Evolutionary conservation across 2,329 filamentous ascomycete genomes (phyloP), one percentile per base, ranked within the genome.

Genomic region (Elsinoe perseae): DNA sequence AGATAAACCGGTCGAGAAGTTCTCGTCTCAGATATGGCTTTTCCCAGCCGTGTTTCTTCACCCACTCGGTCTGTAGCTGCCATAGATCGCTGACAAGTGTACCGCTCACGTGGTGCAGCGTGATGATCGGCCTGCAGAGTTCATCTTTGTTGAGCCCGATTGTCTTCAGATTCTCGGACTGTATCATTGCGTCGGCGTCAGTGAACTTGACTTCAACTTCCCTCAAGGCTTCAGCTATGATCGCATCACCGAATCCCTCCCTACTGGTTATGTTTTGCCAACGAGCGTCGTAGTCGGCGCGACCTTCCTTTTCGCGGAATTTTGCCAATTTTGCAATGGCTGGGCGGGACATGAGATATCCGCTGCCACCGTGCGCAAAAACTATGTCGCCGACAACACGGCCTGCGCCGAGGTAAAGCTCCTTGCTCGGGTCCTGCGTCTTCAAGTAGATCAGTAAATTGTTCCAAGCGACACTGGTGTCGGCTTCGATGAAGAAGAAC

Each of bases 401-500:
- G 57, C 66, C 65, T 5, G 77, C 76, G 6, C 78, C 78, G 54
- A 80, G 71, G 62, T 81, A 81, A 3, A 73, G 61, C 18, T 72
- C 69, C 12, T 64, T 63, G 9, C 67, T 65, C 2, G 75, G 72
- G 53, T 80, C 72, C 64, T 78, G 74, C 12, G 72, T 76, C 30
- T 72, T 70, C 10, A 81, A 70, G 57, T 77, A 75, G 14, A 75
- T 76, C 58, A 79, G 75, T 27, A 74, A 56, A 46, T 73, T 75
- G 27, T 70, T 65, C 73, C 73, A 76, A 12, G 71, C 67, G 12
- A 76, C 56, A 59, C 73, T 80, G 50, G 79, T 81, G 63, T 81
- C 79, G 2, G 77, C 77, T 61, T 81, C 79, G 46, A 79, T 75
- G 64, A 80, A 79, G 54, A 81, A 73, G 61, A 79, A 81, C 73